Evolutionary conservation across 495 filamentous ascomycete genomes (phyloP), one percentile per base, ranked within the genome.

Genomic region (Filosporella fistucella): DNA sequence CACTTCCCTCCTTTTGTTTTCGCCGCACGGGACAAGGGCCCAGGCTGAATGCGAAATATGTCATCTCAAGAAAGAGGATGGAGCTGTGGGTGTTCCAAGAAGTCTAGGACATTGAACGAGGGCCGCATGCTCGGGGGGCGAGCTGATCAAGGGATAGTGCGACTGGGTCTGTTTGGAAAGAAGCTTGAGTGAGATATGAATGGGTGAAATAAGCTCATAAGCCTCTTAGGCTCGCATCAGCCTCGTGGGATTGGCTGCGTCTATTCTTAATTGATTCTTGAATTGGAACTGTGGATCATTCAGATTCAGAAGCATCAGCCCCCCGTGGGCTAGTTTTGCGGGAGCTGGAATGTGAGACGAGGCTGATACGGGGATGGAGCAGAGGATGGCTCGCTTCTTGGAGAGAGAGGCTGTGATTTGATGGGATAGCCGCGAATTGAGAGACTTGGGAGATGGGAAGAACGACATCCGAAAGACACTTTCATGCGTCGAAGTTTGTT

Each of bases 331-430:
- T 25, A 25, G 43, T 14, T 13, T 25, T 16, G 17, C 17, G 26
- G 23, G 24, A 22, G 32, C 33, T 33, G 44, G 25, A 21, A 26
- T 17, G 17, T 44, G 45, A 45, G 49, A 42, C 44, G 53, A 56
- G 43, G 49, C 49, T 56, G 48, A 52, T 28, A 56, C 49, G 42
- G 8, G 13, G 9, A 12, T 37, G 36, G 29, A 28, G 42, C n/a
- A n/a, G n/a, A n/a, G n/a, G n/a, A n/a, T n/a, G n/a, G n/a, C n/a
- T n/a, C n/a, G n/a, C n/a, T n/a, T n/a, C n/a, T n/a, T 32, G 39
- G 32, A 22, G 14, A 29, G 34, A 30, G 17, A 16, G 1, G 28
- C 37, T 33, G 42, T 18, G 18, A n/a, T 37, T 37, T 35, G 33
- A 35, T 16, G 32, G 20, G 18, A 3, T 17, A 2, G 12, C 21